These are phyloP conservation scores for Trametes coccinea DNA, from an alignment of 768 basidiomycete genomes.

Conservation along the genomic window DNA sequence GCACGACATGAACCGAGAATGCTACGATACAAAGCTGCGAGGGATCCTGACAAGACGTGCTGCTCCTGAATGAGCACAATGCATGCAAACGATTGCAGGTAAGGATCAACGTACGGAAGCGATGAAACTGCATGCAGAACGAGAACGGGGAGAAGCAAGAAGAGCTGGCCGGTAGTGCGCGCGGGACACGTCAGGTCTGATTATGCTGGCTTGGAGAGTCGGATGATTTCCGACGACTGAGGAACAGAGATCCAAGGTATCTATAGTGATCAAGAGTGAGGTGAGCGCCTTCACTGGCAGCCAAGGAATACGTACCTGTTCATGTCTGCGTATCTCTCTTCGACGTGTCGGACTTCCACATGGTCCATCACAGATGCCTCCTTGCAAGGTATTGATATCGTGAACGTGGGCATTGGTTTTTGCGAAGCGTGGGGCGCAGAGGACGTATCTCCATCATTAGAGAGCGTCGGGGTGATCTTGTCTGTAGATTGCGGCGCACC, in stretches of 20 bases:
- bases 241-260: conserved; percentile 62
- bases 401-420: not conserved
- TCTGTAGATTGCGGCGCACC: not conserved
- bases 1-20: too few relatives aligned
- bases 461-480: not conserved
- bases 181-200: not conserved
- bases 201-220: not conserved
- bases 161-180: too few relatives aligned
- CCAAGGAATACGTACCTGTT: conserved; percentile 51
- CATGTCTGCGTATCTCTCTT: conserved; percentile 59
- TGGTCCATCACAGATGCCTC: conserved; percentile 37
- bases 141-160: not conserved
- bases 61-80: too few relatives aligned
- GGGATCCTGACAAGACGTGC: too few relatives aligned
- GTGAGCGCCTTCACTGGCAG: not conserved
- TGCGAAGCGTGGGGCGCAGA: not conserved
- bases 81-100: too few relatives aligned
- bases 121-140: not conserved
- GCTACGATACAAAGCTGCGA: too few relatives aligned
- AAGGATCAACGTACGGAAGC: too few relatives aligned
- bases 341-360: conserved; percentile 43
- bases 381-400: conserved; percentile 13
- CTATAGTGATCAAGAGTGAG: conserved; percentile 36
- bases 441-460: not conserved
- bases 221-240: conserved; percentile 51